phyloP scores from a whole-genome alignment of 495 filamentous ascomycete species.

The Talaromyces borbonicus region DNA sequence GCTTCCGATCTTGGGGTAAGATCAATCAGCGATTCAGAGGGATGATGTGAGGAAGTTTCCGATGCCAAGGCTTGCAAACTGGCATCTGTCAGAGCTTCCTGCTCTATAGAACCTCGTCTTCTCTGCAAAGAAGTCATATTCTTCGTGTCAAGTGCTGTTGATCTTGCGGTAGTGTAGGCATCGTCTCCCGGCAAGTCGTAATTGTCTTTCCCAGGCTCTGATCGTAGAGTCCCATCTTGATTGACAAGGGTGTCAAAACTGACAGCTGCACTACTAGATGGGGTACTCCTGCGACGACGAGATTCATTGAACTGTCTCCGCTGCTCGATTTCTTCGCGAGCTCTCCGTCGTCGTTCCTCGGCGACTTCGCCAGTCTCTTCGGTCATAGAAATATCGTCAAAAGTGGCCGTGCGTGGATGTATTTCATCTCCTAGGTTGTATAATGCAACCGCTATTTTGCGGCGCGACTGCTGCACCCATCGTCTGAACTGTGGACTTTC shows the following conservation, averaged over 20 bases:
- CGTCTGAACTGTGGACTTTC: conserved; percentile 72
- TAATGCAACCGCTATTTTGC: conserved; percentile 68
- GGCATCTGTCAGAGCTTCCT: conserved; percentile 5
- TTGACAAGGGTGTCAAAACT: conserved; percentile 49
- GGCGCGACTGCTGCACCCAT: conserved; percentile 64
- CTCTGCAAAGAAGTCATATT: neutral
- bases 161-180: conserved; percentile 19
- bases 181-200: conserved; percentile 1
- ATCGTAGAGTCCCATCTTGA: conserved; percentile 37
- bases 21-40: conserved; percentile 31
- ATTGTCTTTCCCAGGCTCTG: conserved; percentile 8
- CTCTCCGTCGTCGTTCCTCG: conserved; percentile 56
- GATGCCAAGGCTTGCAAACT: conserved; percentile 20
- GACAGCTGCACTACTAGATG: conserved; percentile 13
- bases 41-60: conserved; percentile 24
- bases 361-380: conserved; percentile 53
- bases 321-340: conserved; percentile 65
- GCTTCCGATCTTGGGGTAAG: conserved; percentile 40
- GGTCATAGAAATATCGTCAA: conserved; percentile 41
- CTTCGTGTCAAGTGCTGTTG: conserved; percentile 31
- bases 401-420: conserved; percentile 36
- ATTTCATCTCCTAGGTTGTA: conserved; percentile 71
- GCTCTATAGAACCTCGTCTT: neutral
- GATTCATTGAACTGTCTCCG: conserved; percentile 39
- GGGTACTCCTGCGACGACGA: conserved; percentile 14